phyloP scores from a whole-genome alignment of 441 rosid genomes.

The Adansonia rubrostipa region DNA sequence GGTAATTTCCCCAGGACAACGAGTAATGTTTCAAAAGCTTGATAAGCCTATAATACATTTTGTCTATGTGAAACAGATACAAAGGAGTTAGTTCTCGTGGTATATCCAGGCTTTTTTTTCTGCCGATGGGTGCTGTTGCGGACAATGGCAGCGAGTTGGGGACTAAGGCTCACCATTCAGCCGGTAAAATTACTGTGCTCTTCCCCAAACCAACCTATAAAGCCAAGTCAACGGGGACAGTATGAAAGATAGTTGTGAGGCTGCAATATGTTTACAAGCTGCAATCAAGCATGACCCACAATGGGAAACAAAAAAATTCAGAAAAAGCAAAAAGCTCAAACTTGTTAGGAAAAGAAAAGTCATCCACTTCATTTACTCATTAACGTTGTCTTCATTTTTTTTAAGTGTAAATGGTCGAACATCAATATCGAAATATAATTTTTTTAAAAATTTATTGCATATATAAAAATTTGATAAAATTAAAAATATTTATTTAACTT shows the following conservation, averaged over 20 bases:
- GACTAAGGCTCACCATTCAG: background rate
- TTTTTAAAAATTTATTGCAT: too few species aligned
- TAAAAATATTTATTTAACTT: too few species aligned
- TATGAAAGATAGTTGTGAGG: background rate
- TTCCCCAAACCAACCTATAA: background rate
- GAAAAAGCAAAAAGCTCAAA: background rate
- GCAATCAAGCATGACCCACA: constrained; percentile 1
- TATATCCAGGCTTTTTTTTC: background rate
- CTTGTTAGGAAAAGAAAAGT: constrained; percentile 2
- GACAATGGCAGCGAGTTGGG: background rate
- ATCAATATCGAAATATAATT: background rate
- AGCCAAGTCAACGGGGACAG: background rate
- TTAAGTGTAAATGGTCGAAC: too few species aligned
- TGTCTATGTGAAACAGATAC: background rate
- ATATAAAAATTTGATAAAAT: too few species aligned
- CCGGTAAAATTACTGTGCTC: background rate
- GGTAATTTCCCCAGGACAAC: background rate
- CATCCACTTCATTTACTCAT: background rate
- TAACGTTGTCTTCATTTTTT: too few species aligned
- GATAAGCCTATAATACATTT: background rate
- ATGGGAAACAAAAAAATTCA: background rate
- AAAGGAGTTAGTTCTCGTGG: background rate
- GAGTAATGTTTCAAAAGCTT: background rate
- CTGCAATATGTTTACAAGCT: background rate
- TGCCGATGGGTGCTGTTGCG: background rate